Percentiles rank a stretch among this genome's conserved stretches.
Conservation (phyloP, 139 green algal genomes). For the Picochlorum sp. region DNA sequence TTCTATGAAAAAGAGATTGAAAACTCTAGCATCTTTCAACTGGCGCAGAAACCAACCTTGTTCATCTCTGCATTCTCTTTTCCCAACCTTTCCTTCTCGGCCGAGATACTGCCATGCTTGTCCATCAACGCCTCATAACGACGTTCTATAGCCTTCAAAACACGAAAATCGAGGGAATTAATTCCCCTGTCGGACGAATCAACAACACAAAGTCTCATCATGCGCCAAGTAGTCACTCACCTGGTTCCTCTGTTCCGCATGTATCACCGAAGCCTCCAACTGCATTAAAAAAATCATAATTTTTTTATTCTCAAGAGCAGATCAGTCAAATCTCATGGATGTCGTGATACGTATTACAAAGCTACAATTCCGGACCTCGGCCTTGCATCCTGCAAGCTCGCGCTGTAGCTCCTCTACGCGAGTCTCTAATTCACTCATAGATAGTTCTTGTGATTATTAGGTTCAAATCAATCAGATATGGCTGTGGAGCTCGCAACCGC, state of each 20-base stretch:
- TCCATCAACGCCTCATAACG: conserved; percentile 24
- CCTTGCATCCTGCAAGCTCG: conserved; percentile 4
- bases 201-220: no score
- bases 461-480: neutral
- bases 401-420: conserved; percentile 9
- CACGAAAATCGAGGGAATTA: neutral
- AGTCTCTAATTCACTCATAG: neutral
- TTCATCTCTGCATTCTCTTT: conserved; percentile 12
- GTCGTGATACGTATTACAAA: neutral
- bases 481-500: no score
- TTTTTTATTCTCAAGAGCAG: no score
- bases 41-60: no score
- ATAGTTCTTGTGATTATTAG: neutral
- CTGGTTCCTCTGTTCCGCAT: conserved; percentile 28
- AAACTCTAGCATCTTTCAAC: neutral
- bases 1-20: neutral
- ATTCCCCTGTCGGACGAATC: no score
- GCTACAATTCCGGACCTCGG: conserved; percentile 6
- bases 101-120: conserved; percentile 9
- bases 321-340: neutral
- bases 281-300: neutral
- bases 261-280: conserved; percentile 27
- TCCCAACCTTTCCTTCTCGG: conserved; percentile 23
- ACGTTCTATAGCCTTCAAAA: conserved; percentile 35
- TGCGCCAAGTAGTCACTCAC: conserved; percentile 4